These are phyloP conservation scores for Saturnispora hagleri DNA, from an alignment of 805 yeast species.

Conservation along the genomic window DNA sequence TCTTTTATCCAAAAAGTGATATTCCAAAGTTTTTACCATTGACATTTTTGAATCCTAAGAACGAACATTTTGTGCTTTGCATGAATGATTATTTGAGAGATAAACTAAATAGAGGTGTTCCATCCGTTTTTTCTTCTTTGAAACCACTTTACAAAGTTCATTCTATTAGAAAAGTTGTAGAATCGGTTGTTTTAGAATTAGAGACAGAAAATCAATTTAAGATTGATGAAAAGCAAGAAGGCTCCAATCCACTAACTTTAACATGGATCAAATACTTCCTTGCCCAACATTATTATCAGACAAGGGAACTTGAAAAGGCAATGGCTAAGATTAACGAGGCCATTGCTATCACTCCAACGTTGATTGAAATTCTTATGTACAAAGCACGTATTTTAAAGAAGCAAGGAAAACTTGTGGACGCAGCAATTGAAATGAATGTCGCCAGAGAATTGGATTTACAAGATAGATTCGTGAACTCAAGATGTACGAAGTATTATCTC, in stretches of 20 bases:
- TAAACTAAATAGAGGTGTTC: constrained; percentile 73
- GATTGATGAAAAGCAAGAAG: constrained; percentile 13
- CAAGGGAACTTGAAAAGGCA: constrained; percentile 48
- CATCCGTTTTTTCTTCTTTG: constrained; percentile 79
- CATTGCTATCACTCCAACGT: constrained; percentile 66
- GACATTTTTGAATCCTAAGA: constrained; percentile 47
- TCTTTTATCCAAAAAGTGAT: constrained; percentile 76
- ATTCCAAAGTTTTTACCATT: constrained; percentile 74
- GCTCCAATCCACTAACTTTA: constrained; percentile 33
- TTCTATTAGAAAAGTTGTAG: constrained; percentile 34
- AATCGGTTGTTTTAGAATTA: constrained; percentile 44
- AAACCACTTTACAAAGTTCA: constrained; percentile 62
- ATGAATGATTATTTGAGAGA: constrained; percentile 46
- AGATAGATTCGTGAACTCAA: constrained; percentile 86
- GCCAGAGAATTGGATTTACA: constrained; percentile 76
- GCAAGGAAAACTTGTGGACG: constrained; percentile 48
- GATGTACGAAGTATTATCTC: constrained; percentile 72
- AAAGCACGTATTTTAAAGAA: constrained; percentile 79
- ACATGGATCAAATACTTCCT: constrained; percentile 73
- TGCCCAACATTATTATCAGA: constrained; percentile 63
- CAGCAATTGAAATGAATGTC: constrained; percentile 55
- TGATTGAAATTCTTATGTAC: constrained; percentile 71
- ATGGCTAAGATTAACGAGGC: constrained; percentile 50
- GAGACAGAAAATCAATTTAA: constrained; percentile 17
- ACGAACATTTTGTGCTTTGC: constrained; percentile 33